Conservation (phyloP, 2,329 filamentous ascomycete species). For the Seiridium unicorne region DNA sequence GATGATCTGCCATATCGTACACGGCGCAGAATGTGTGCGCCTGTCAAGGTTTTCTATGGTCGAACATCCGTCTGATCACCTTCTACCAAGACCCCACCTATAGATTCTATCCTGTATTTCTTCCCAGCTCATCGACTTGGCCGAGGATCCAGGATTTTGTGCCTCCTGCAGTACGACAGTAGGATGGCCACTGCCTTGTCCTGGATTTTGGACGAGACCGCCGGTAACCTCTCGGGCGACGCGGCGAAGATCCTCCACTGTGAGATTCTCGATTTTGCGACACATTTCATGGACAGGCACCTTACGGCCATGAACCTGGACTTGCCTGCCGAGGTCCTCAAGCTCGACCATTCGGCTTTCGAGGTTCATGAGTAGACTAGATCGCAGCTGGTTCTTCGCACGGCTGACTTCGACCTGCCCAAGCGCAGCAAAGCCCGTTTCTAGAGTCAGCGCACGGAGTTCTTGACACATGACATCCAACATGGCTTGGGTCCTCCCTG, state of each 20-base stretch:
- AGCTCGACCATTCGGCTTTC: conserved; percentile 97
- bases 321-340: conserved; percentile 90
- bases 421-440: conserved; percentile 71
- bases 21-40: neutral
- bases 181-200: conserved; percentile 79
- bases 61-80: conserved; percentile 20
- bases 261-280: conserved; percentile 76
- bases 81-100: conserved; percentile 75
- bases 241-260: conserved; percentile 74
- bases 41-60: neutral
- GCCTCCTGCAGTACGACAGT: conserved; percentile 95
- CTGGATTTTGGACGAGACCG: conserved; percentile 72
- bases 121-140: conserved; percentile 74
- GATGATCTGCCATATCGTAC: neutral
- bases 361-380: conserved; percentile 91
- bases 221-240: conserved; percentile 79
- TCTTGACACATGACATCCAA: conserved; percentile 95
- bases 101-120: conserved; percentile 87
- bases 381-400: conserved; percentile 95
- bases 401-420: conserved; percentile 77
- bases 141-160: conserved; percentile 66
- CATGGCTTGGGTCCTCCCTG: conserved; percentile 76
- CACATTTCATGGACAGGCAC: conserved; percentile 95
- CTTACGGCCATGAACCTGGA: conserved; percentile 94
- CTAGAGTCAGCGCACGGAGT: conserved; percentile 73